Percentiles rank a stretch among this genome's conserved stretches.
Conservation (phyloP, 2,329 filamentous ascomycete species). For the Trichoderma endophyticum region DNA sequence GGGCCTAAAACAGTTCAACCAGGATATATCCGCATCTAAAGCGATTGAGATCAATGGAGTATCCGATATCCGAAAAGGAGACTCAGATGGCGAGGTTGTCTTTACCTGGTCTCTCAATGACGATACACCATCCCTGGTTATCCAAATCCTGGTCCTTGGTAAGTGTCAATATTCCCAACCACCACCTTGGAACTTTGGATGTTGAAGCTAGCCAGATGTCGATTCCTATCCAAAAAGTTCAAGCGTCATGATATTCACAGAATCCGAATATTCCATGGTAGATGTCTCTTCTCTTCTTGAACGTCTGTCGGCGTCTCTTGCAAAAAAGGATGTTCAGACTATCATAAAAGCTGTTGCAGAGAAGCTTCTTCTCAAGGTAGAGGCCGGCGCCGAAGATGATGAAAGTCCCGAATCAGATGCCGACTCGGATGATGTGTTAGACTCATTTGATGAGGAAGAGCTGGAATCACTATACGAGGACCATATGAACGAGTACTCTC, state of each 20-base stretch:
- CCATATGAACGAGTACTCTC: not conserved
- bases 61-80: slow-evolving; percentile 54
- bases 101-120: slow-evolving; percentile 49
- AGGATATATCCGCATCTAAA: slow-evolving; percentile 48
- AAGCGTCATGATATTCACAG: slow-evolving; percentile 44
- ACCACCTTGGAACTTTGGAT: not conserved
- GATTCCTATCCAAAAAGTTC: slow-evolving; percentile 38
- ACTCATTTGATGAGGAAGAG: not conserved
- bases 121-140: slow-evolving; percentile 30
- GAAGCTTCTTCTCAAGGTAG: not conserved
- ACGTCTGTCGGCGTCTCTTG: slow-evolving; percentile 32
- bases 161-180: not conserved
- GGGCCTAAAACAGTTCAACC: slow-evolving; percentile 63
- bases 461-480: not conserved
- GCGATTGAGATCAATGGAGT: slow-evolving; percentile 47
- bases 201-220: slow-evolving; percentile 26
- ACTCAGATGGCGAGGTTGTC: slow-evolving; percentile 69
- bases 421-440: not conserved
- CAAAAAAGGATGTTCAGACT: slow-evolving; percentile 17
- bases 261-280: slow-evolving; percentile 33
- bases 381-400: not conserved
- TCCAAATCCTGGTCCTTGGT: slow-evolving; percentile 40
- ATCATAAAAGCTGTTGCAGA: slow-evolving; percentile 13
- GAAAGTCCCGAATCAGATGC: not conserved
- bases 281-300: slow-evolving; percentile 46